phyloP scores from a whole-genome alignment of 805 yeast species.

The Blastobotrys mokoenaii region DNA sequence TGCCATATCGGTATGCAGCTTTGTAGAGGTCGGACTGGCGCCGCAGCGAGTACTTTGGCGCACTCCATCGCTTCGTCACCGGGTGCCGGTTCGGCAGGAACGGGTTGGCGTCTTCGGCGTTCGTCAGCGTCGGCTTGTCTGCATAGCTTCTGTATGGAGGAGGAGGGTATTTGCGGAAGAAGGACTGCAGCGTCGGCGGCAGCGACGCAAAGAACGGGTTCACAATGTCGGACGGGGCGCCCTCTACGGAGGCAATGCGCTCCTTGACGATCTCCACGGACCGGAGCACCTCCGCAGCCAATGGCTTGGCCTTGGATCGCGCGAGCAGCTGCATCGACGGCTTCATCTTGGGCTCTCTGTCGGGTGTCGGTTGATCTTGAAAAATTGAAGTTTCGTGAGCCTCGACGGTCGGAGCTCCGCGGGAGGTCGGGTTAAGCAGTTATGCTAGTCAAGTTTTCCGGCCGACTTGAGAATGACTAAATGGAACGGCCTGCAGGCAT shows the following conservation, averaged over 20 bases:
- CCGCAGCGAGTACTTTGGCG: constrained; percentile 70
- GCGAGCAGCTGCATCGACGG: constrained; percentile 14
- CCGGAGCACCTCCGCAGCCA: constrained; percentile 24
- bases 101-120: constrained; percentile 72
- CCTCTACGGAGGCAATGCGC: neutral
- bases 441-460: too few relatives aligned
- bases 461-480: too few relatives aligned
- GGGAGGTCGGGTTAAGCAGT: too few relatives aligned
- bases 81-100: constrained; percentile 81
- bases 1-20: constrained; percentile 73
- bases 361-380: constrained; percentile 2
- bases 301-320: constrained; percentile 16
- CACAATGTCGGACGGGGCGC: constrained; percentile 12
- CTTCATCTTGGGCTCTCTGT: constrained; percentile 19
- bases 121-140: constrained; percentile 52
- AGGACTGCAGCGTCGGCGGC: constrained; percentile 61
- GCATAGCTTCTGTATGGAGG: constrained; percentile 64
- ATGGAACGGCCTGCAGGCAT: too few relatives aligned
- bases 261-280: constrained; percentile 10
- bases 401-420: too few relatives aligned
- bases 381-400: neutral
- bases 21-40: constrained; percentile 79
- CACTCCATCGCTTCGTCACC: constrained; percentile 66
- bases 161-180: constrained; percentile 81
- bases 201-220: constrained; percentile 43